phyloP scores from a whole-genome alignment of 2,329 filamentous ascomycete species.

The Pyrenophora tritici-repentis region DNA sequence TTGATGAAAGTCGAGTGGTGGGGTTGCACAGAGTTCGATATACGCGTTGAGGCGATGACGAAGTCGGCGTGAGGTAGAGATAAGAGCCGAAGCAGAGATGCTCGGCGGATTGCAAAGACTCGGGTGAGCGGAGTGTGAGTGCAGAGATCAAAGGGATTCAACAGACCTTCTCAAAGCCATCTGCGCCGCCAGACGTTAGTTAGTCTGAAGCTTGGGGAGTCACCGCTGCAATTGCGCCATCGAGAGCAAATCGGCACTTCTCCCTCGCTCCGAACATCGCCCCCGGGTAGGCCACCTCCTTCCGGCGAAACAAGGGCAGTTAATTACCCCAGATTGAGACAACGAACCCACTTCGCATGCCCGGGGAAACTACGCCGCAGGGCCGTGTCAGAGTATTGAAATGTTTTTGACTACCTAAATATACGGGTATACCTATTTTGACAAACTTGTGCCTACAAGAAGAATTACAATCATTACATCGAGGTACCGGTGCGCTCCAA shows the following conservation, averaged over 20 bases:
- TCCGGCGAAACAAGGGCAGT: constrained; percentile 14
- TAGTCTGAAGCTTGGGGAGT: constrained; percentile 32
- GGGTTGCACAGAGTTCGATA: constrained; percentile 9
- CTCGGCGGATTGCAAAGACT: background rate
- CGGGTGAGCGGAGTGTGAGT: constrained; percentile 5
- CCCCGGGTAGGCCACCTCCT: background rate
- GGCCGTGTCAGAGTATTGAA: background rate
- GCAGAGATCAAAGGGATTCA: constrained; percentile 4
- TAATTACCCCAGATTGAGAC: constrained; percentile 28
- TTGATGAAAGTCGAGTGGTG: constrained; percentile 14
- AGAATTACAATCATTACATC: constrained; percentile 7
- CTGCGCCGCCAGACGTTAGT: constrained; percentile 35
- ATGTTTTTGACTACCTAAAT: constrained; percentile 4
- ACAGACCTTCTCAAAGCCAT: constrained; percentile 16
- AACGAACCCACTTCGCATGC: constrained; percentile 8
- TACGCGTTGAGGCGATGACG: constrained; percentile 25
- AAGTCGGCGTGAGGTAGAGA: constrained; percentile 5
- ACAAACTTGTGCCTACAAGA: background rate
- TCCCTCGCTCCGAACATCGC: constrained; percentile 30
- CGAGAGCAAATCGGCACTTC: constrained; percentile 30
- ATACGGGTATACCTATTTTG: constrained; percentile 13
- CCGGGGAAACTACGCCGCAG: background rate
- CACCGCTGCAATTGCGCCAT: constrained; percentile 45
- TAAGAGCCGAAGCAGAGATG: background rate
- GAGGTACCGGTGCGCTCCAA: constrained; percentile 3